A percentile compares a stretch with the other conserved stretches of the same genome.
Conservation (phyloP, 306 rosid genomes). For the Phaseolus lunatus region DNA sequence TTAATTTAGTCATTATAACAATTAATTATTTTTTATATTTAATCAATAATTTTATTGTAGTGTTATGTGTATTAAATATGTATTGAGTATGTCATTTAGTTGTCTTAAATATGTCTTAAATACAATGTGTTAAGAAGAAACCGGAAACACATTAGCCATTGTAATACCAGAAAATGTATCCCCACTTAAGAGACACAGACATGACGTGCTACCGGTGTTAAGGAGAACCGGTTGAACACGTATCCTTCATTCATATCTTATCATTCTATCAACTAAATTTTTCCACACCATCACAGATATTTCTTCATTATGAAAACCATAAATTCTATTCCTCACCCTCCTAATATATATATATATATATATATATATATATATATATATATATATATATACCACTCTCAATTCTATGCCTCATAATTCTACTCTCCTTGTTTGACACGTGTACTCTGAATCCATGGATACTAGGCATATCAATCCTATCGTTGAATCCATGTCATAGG, state of each 20-base stretch:
- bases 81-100: too few species aligned
- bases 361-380: not conserved
- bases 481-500: conserved; percentile 58
- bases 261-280: not conserved
- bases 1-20: too few species aligned
- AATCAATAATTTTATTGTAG: too few species aligned
- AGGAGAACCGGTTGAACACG: not conserved
- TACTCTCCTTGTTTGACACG: conserved; percentile 47
- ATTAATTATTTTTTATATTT: too few species aligned
- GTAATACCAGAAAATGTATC: not conserved
- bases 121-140: too few species aligned
- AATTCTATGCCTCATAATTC: not conserved
- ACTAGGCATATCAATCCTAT: not conserved
- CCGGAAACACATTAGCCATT: too few species aligned
- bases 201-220: conserved; percentile 2
- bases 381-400: too few species aligned
- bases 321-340: not conserved
- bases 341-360: conserved; percentile 13
- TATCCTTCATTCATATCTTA: not conserved
- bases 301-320: not conserved
- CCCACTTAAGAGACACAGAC: not conserved
- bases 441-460: conserved; percentile 10
- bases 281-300: conserved; percentile 26
- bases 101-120: too few species aligned
- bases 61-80: too few species aligned